Base-by-base conservation (phyloP, 1,284 basidiomycete species). In the Leccinum pachyderme region DNA sequence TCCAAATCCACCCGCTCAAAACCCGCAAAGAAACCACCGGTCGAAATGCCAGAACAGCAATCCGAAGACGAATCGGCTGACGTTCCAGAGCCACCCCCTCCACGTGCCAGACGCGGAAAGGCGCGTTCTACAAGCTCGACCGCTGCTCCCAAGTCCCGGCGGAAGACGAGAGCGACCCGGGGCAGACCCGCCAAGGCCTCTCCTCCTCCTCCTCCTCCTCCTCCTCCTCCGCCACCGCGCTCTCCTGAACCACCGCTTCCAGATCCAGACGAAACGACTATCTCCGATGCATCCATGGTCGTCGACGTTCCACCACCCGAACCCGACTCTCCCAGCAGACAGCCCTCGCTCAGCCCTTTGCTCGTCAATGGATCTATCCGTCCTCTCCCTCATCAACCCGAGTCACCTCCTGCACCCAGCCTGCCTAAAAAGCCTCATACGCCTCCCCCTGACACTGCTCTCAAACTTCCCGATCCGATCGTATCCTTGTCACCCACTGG, bases 161-260 rank as follows among this genome's bases (percentile, higher is more conserved):
- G 66, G 37, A 70, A 63, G 48, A 59, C 56, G 3, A 61, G 44
- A 54, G 51, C 51, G 0, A 46, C 65, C n/a, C 65, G 66, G 37
- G 56, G 63, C 15, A 63, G 57, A 59, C 51, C 67, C 5, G 28
- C 33, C 41, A 70, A 70, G 48, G 15, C 47, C 18, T 47, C 68
- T 18, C 35, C 46, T 27, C 33, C 57, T 18, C 18, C 68, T 18
- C 39, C 68, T 18, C 35, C 46, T 27, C 33, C 57, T 18, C 18
- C 68, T 18, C 39, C 46, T 27, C 33, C 57, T 12, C 5, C 37
- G 7, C 41, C 47, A 8, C 58, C 1, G n/a, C 58, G 49, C 27
- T 62, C 68, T 50, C 66, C 52, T 1, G 63, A 64, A 2, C 66
- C 50, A 6, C 51, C 27, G 33, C 53, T 24, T 24, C 6, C 41